Base-by-base conservation (phyloP, 176 grass and related monocot genomes). In the Rhipidocladum racemiflorum region DNA sequence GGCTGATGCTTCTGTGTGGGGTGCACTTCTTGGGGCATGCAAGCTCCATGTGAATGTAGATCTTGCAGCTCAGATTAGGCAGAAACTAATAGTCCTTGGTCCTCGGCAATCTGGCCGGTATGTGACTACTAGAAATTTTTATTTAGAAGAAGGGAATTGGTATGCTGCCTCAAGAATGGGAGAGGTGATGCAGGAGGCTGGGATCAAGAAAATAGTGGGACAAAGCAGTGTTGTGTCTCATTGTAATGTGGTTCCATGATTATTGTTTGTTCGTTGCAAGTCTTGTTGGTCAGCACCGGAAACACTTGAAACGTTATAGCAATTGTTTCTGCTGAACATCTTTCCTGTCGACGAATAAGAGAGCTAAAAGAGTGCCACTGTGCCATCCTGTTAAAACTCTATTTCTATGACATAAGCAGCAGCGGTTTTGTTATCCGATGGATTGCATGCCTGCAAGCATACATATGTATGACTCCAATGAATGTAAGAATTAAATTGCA, bases 1-100 rank as follows among this genome's bases (percentile, higher is more conserved):
- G 23, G 76, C 94, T 23, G 91, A 97, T 74, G 87, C 74, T 56
- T 94, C 89, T 62, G 91, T 97, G 43, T 92, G 78, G 89, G 89
- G 87, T 62, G 89, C 91, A 66, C 94, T 94, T 91, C 65, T 97
- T 73, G 89, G 87, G 65, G 85, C 91, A 46, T 87, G 87, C 85
- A 97, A 80, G 54, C 76, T 90, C 54, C 83, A 94, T 79, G 87
- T 83, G 21, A 67, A 94, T 68, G 75, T 70, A 24, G 34, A 80
- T 15, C 75, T 97, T 23, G 89, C 82, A 3, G 75, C 77, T 42
- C 32, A 90, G 48, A 75, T 97, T 16, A 48, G 81, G 55, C 61
- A 30, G 35, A 85, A 88, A 78, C 50, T 97, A 66, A 81, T 92
- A 21, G 36, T n/a, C n/a, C 85, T 92, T 70, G 83, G 87, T 16